phyloP scores from a whole-genome alignment of 768 basidiomycete species.

The Lentinula guzmanii region DNA sequence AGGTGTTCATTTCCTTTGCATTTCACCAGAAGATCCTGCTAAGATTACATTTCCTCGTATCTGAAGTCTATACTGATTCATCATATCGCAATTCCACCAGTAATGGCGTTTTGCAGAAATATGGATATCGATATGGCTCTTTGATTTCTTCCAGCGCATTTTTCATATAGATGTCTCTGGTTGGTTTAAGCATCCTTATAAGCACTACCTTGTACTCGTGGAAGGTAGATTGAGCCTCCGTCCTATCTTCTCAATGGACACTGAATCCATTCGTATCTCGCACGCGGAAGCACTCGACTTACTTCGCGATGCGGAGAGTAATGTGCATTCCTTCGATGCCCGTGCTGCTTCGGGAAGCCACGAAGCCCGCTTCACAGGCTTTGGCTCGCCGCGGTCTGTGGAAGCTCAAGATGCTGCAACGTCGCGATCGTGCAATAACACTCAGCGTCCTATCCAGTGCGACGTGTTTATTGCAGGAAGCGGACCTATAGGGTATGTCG shows the following conservation, averaged over 20 bases:
- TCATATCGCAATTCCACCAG: background rate
- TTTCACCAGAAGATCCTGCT: background rate
- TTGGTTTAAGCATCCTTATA: no score
- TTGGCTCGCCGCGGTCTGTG: background rate
- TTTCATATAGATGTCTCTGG: no score
- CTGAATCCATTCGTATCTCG: background rate
- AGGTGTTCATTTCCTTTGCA: background rate
- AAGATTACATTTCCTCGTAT: background rate
- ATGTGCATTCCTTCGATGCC: background rate
- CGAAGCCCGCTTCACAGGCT: background rate
- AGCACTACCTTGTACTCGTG: no score
- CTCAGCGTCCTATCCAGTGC: background rate
- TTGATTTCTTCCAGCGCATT: no score
- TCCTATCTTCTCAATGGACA: background rate
- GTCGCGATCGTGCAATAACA: background rate
- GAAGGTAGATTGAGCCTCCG: no score
- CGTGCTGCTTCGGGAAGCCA: background rate
- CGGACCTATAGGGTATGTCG: background rate
- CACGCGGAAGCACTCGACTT: background rate
- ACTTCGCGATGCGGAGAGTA: background rate
- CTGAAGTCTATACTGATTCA: background rate
- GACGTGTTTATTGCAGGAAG: background rate
- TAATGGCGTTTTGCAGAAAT: background rate
- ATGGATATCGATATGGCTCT: background rate
- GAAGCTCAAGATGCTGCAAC: background rate